These are phyloP conservation scores for Citrus inodora DNA, from an alignment of 345 rosid species.

Conservation along the genomic window DNA sequence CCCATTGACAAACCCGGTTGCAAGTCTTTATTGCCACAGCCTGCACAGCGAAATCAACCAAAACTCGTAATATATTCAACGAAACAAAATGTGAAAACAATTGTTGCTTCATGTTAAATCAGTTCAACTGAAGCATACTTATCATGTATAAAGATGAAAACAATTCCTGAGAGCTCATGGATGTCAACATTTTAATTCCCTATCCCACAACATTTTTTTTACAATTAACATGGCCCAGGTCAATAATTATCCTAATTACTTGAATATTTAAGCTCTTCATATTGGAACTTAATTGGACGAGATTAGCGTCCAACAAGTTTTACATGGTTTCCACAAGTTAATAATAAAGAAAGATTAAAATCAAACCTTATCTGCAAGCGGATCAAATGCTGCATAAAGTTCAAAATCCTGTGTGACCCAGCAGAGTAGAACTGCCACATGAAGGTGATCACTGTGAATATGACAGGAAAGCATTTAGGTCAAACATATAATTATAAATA, in stretches of 20 bases:
- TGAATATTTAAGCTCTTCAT: background rate
- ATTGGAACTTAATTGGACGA: background rate
- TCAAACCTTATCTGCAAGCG: slow-evolving; percentile 92
- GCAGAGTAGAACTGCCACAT: slow-evolving; percentile 77
- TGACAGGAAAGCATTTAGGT: background rate
- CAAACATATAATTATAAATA: background rate
- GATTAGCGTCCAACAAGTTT: background rate
- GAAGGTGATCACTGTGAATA: background rate
- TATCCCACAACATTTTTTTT: background rate
- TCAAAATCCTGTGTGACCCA: slow-evolving; percentile 98
- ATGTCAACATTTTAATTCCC: background rate
- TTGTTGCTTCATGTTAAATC: background rate
- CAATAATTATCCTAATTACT: background rate
- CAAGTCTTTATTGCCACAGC: slow-evolving; percentile 89
- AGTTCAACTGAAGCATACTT: background rate
- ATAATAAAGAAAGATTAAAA: background rate
- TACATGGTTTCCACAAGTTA: background rate
- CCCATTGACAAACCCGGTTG: slow-evolving; percentile 90
- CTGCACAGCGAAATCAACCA: slow-evolving; percentile 33
- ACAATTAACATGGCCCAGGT: background rate
- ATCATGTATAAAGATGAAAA: background rate
- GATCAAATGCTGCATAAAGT: slow-evolving; percentile 97
- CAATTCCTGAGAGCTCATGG: background rate
- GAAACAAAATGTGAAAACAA: background rate
- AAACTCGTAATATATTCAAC: background rate